Evolutionary conservation across 1,284 basidiomycete genomes (phyloP).

Genomic region (Rhizopogon parksii): DNA sequence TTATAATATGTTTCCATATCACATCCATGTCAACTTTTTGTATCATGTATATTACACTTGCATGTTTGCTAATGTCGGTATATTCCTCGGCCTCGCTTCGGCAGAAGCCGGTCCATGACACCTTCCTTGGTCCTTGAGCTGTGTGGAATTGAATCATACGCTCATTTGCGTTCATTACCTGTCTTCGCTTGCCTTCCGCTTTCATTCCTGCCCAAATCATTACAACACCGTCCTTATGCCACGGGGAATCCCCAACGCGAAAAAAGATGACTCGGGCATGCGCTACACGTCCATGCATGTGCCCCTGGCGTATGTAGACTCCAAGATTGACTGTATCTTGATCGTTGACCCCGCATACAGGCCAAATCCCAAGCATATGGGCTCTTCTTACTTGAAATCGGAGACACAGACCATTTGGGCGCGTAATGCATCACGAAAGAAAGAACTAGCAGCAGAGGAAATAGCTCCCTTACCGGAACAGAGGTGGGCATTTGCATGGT

Average conservation of each 20-base stretch:
- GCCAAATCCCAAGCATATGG: constrained; percentile 69
- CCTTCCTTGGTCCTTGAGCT: not conserved
- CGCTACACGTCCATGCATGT: constrained; percentile 75
- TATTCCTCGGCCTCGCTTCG: not conserved
- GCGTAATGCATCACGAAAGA: constrained; percentile 51
- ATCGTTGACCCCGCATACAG: constrained; percentile 31
- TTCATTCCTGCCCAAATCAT: not conserved
- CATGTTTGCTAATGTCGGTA: not conserved
- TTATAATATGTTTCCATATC: constrained; percentile 11
- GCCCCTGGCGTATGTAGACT: constrained; percentile 54
- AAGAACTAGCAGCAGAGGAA: constrained; percentile 38
- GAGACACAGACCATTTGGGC: constrained; percentile 69
- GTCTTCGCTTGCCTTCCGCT: not conserved
- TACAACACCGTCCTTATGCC: constrained; percentile 45
- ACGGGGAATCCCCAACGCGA: constrained; percentile 70
- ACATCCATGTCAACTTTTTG: constrained; percentile 8
- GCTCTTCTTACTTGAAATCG: constrained; percentile 65
- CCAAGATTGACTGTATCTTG: not conserved
- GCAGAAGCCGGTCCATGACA: not conserved
- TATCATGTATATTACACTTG: constrained; percentile 14
- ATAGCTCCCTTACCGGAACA: constrained; percentile 30
- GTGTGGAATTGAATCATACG: too few species aligned
- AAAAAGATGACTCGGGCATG: constrained; percentile 72
- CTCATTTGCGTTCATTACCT: not conserved
- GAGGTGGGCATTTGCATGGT: constrained; percentile 31